Conservation (phyloP, 805 yeast species). For the Diddensiella caesifluorescens region DNA sequence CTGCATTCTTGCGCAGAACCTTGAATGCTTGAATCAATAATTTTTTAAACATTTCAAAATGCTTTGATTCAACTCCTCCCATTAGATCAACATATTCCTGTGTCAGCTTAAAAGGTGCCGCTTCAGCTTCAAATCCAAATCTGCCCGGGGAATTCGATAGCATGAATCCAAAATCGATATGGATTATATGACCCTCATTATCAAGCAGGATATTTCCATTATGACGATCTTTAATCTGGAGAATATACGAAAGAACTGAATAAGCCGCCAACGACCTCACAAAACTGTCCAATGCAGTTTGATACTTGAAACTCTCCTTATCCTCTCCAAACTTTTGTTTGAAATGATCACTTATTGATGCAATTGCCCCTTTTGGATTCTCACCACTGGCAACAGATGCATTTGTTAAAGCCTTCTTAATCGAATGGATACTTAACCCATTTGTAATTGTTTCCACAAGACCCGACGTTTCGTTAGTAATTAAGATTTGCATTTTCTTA, state of each 20-base stretch:
- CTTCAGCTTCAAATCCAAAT: slow-evolving; percentile 96
- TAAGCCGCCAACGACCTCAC: slow-evolving; percentile 88
- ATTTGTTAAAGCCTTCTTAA: slow-evolving; percentile 85
- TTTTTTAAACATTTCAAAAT: slow-evolving; percentile 54
- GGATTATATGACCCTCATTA: slow-evolving; percentile 85
- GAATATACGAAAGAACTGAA: slow-evolving; percentile 80
- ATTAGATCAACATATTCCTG: slow-evolving; percentile 81
- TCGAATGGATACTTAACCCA: slow-evolving; percentile 89
- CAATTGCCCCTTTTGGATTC: slow-evolving; percentile 63
- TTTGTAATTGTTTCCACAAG: slow-evolving; percentile 94
- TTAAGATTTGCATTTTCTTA: slow-evolving; percentile 83
- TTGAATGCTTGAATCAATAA: slow-evolving; percentile 70
- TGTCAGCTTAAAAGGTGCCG: slow-evolving; percentile 93
- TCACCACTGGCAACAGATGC: slow-evolving; percentile 61
- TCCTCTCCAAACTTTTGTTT: slow-evolving; percentile 62
- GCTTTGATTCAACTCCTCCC: slow-evolving; percentile 67
- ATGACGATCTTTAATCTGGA: slow-evolving; percentile 96
- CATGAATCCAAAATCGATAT: slow-evolving; percentile 90
- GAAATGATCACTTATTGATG: slow-evolving; percentile 76
- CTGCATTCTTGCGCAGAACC: slow-evolving; percentile 66
- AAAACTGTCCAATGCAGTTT: slow-evolving; percentile 77
- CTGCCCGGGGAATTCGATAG: slow-evolving; percentile 95
- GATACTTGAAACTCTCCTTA: slow-evolving; percentile 42
- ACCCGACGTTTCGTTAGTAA: slow-evolving; percentile 87
- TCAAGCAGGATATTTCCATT: slow-evolving; percentile 98